Evolutionary conservation across 1,284 basidiomycete species (phyloP).

Genomic region (Fomitiporia mediterranea): DNA sequence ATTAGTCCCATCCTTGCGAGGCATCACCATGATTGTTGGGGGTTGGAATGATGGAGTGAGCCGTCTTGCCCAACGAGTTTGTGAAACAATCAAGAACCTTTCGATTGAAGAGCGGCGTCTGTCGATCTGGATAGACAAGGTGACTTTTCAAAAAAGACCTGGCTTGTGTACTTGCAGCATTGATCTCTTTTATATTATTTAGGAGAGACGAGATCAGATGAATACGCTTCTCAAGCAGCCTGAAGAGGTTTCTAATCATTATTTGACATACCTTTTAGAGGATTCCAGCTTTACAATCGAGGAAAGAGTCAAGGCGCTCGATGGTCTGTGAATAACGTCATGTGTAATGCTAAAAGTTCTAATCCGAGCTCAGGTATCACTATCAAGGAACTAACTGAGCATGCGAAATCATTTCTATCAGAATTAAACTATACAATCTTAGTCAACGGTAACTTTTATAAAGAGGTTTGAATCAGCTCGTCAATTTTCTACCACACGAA

Average conservation of each 20-base stretch:
- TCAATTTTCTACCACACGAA: conserved; percentile 15
- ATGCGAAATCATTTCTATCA: conserved; percentile 61
- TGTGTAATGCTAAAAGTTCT: neutral
- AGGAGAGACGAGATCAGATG: conserved; percentile 71
- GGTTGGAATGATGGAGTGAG: conserved; percentile 96
- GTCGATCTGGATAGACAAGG: conserved; percentile 82
- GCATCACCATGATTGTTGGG: conserved; percentile 65
- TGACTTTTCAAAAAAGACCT: conserved; percentile 29
- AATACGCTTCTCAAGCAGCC: conserved; percentile 89
- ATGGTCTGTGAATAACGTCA: conserved; percentile 47
- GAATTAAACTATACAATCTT: conserved; percentile 74
- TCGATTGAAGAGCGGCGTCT: conserved; percentile 71
- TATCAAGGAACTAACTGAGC: conserved; percentile 66
- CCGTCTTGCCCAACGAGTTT: conserved; percentile 70
- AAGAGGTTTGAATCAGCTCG: neutral
- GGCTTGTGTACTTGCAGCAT: conserved; percentile 8
- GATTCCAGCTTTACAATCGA: conserved; percentile 75
- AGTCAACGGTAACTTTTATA: conserved; percentile 37
- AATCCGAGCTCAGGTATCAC: conserved; percentile 54
- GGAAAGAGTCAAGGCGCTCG: conserved; percentile 76
- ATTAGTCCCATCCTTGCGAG: conserved; percentile 62
- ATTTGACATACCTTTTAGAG: conserved; percentile 64
- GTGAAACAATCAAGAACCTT: conserved; percentile 69
- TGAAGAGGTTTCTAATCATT: conserved; percentile 79
- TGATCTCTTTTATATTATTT: conserved; percentile 1